phyloP scores from a whole-genome alignment of 805 yeast species.

The Kazachstania taianensis region DNA sequence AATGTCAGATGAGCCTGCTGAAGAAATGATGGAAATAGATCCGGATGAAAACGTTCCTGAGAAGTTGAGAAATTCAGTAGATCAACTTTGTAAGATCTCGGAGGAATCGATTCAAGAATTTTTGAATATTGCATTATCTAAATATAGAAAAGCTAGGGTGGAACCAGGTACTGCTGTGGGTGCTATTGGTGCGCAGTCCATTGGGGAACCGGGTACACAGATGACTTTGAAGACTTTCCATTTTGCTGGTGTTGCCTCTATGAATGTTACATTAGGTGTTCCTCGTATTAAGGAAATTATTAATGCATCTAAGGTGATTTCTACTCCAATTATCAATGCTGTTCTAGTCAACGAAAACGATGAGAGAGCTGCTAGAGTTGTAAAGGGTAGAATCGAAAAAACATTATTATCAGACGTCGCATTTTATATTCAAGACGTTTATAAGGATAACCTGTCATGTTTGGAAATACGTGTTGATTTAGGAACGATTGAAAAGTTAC shows the following conservation, averaged over 20 bases:
- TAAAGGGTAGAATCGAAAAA: slow-evolving; percentile 93
- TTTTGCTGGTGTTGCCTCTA: slow-evolving; percentile 98
- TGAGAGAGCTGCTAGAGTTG: slow-evolving; percentile 97
- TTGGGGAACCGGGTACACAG: slow-evolving; percentile 99
- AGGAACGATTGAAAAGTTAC: slow-evolving; percentile 77
- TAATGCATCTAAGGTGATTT: slow-evolving; percentile 88
- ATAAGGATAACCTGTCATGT: slow-evolving; percentile 66
- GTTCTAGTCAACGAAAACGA: slow-evolving; percentile 86
- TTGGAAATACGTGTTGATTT: slow-evolving; percentile 74
- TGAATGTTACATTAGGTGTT: slow-evolving; percentile 98
- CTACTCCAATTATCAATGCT: slow-evolving; percentile 94
- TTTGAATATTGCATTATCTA: slow-evolving; percentile 63
- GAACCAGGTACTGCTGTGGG: slow-evolving; percentile 99
- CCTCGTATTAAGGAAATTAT: slow-evolving; percentile 99
- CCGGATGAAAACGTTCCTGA: slow-evolving; percentile 31
- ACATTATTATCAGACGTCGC: slow-evolving; percentile 81
- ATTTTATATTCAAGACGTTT: slow-evolving; percentile 86
- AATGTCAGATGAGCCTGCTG: slow-evolving; percentile 34
- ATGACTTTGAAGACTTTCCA: slow-evolving; percentile 96
- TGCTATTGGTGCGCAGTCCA: slow-evolving; percentile 97
- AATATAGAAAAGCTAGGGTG: slow-evolving; percentile 82
- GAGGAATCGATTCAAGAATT: slow-evolving; percentile 50
- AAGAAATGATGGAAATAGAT: slow-evolving; percentile 35
- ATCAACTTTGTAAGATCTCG: slow-evolving; percentile 61
- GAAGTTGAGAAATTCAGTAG: slow-evolving; percentile 38